phyloP scores from a whole-genome alignment of 2,329 filamentous ascomycete genomes.

The Fusarium pininemorale region DNA sequence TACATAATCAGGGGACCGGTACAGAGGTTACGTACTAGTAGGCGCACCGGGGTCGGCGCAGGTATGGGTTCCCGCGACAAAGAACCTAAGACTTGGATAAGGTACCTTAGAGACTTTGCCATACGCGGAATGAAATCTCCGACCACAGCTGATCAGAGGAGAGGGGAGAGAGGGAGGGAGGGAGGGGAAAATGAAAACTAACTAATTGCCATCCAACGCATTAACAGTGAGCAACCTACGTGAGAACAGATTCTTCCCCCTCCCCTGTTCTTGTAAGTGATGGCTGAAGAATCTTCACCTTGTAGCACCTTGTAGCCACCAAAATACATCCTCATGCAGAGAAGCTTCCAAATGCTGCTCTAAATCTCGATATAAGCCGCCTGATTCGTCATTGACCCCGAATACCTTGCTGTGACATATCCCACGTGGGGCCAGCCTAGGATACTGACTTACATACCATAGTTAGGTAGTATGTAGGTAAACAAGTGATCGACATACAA shows the following conservation, averaged over 20 bases:
- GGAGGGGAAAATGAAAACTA: neutral
- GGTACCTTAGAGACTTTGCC: neutral
- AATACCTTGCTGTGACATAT: neutral
- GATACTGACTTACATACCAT: neutral
- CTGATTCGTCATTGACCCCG: conserved; percentile 15
- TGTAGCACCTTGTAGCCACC: neutral
- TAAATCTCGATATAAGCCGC: conserved; percentile 10
- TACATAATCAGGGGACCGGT: no score
- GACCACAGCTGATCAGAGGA: neutral
- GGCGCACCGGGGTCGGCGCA: no score
- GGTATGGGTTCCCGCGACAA: no score
- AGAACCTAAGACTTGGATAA: neutral
- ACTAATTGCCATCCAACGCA: neutral
- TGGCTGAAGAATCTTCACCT: neutral
- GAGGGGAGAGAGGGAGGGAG: no score
- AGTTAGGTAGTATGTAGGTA: neutral
- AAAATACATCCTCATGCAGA: neutral
- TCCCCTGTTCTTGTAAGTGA: neutral
- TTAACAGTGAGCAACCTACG: neutral
- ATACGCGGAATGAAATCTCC: neutral
- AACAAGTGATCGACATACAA: conserved; percentile 19
- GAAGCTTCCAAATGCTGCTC: conserved; percentile 6
- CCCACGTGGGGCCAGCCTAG: conserved; percentile 9
- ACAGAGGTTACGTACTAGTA: no score
- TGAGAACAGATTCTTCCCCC: neutral